Evolutionary conservation across 192 early-diverging fungal species (phyloP).

Genomic region (Chytriomyces sp.): DNA sequence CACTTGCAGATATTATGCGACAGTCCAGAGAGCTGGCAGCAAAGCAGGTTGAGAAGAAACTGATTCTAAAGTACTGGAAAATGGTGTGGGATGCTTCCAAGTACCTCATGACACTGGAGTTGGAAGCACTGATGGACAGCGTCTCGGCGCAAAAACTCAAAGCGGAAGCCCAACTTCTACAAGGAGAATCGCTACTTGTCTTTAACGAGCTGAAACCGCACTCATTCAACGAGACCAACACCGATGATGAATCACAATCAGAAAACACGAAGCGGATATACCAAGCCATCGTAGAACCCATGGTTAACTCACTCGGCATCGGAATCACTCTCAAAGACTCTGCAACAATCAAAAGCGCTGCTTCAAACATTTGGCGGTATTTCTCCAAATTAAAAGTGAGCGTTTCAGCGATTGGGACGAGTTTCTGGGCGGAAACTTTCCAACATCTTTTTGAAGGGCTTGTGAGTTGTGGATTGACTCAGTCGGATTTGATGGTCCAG

Average conservation of each 20-base stretch:
- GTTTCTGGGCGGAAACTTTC: constrained; percentile 36
- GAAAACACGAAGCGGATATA: constrained; percentile 20
- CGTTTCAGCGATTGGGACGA: background rate
- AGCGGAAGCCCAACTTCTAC: constrained; percentile 21
- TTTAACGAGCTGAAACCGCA: constrained; percentile 20
- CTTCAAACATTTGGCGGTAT: constrained; percentile 23
- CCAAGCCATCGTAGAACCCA: constrained; percentile 12
- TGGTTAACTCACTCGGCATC: constrained; percentile 25
- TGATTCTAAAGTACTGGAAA: constrained; percentile 29
- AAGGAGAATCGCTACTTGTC: constrained; percentile 24
- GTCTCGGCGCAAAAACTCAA: constrained; percentile 19
- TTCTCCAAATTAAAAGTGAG: background rate
- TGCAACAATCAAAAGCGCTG: constrained; percentile 15
- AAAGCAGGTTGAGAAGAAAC: background rate
- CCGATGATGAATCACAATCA: background rate
- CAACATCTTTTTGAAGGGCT: constrained; percentile 30
- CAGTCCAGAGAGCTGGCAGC: constrained; percentile 19
- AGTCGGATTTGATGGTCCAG: constrained; percentile 27
- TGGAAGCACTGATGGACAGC: constrained; percentile 1
- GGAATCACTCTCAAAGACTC: constrained; percentile 29
- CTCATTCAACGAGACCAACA: background rate
- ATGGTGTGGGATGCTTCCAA: constrained; percentile 29
- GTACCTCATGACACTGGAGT: constrained; percentile 29
- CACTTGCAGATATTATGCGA: constrained; percentile 27
- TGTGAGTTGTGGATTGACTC: background rate